A percentile compares a stretch with the other conserved stretches of the same genome.
Evolutionary conservation across 768 basidiomycete genomes (phyloP).

Genomic region (Baorangia bicolor): DNA sequence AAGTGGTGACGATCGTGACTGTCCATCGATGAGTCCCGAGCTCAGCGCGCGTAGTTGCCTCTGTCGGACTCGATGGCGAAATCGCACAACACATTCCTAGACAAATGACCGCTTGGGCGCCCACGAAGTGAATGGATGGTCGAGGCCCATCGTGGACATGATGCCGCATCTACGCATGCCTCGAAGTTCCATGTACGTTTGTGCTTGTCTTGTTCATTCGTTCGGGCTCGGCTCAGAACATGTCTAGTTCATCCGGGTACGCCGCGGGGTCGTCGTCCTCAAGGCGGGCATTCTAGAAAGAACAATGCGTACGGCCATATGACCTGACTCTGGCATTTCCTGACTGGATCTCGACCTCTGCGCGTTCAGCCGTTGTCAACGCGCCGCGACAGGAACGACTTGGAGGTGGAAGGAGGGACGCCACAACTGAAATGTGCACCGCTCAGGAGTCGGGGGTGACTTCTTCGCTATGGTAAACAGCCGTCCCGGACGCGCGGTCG

Average conservation of each 20-base stretch:
- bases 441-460: not conserved
- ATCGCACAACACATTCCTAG: not conserved
- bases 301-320: not conserved
- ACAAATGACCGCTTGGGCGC: not conserved
- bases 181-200: not conserved
- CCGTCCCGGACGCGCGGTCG: not conserved
- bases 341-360: not conserved
- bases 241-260: not conserved
- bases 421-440: slow-evolving; percentile 3
- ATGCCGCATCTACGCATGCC: not conserved
- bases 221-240: not conserved
- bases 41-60: not conserved
- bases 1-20: not conserved
- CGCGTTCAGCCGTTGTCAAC: not conserved
- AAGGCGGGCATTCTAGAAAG: not conserved
- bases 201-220: not conserved
- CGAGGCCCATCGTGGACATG: not conserved
- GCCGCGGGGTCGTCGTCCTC: not conserved
- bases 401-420: slow-evolving; percentile 5
- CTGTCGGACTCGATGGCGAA: not conserved
- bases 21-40: not conserved
- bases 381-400: not conserved
- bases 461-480: slow-evolving; percentile 9
- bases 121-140: not conserved
- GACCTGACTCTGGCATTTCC: slow-evolving; percentile 1